Conservation (phyloP, 805 yeast species). For the Yamadazyma sp. region DNA sequence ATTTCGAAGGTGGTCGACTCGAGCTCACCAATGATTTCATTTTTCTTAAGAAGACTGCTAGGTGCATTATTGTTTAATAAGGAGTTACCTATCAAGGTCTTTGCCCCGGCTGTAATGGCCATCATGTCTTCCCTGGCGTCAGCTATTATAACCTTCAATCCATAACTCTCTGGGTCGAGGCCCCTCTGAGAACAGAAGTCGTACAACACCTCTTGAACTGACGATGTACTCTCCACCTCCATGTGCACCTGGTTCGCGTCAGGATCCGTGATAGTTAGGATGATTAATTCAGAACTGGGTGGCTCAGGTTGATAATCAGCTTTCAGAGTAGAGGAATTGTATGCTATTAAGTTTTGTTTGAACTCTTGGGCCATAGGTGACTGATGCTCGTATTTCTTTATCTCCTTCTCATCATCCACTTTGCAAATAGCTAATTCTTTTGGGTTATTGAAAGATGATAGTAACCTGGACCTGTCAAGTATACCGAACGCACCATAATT, state of each 20-base stretch:
- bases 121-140: neutral
- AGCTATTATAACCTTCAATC: constrained; percentile 20
- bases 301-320: constrained; percentile 8
- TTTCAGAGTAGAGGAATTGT: neutral
- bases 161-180: constrained; percentile 27
- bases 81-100: constrained; percentile 5
- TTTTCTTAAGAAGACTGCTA: constrained; percentile 8
- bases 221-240: constrained; percentile 12
- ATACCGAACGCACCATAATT: constrained; percentile 92
- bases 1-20: constrained; percentile 12
- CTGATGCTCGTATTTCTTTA: constrained; percentile 44
- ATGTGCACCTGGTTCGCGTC: constrained; percentile 5
- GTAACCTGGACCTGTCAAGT: constrained; percentile 62
- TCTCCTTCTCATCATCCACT: constrained; percentile 49
- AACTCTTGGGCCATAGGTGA: constrained; percentile 57
- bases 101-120: constrained; percentile 1
- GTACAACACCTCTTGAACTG: constrained; percentile 24
- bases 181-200: constrained; percentile 31
- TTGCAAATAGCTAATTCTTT: constrained; percentile 78
- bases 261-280: constrained; percentile 12
- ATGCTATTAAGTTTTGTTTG: constrained; percentile 22
- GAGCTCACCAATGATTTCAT: constrained; percentile 11
- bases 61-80: neutral
- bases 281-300: constrained; percentile 14
- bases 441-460: constrained; percentile 69